Evolutionary conservation across 108 stramenopile genomes (phyloP), one percentile per base, ranked within the genome.

Genomic region (Cyclostephanos tholiformis): DNA sequence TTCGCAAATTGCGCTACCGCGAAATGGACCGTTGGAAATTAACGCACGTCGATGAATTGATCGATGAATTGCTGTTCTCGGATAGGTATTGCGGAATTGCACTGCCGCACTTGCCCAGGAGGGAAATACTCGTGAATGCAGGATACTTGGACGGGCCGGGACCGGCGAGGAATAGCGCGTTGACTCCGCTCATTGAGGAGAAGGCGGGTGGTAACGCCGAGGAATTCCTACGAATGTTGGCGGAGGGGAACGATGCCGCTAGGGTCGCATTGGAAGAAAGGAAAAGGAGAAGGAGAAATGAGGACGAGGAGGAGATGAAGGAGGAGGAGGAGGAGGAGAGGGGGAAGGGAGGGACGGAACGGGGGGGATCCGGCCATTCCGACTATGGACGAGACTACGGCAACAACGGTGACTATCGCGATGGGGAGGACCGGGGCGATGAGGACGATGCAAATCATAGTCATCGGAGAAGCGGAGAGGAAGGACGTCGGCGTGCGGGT

Each of bases 81-180:
- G 76, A 92, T n/a, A 82, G 91, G 35, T 89, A 88, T 66, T 93
- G 90, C 67, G 97, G 96, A 30, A 92, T 99, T 68, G 83, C 97
- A 9, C 74, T 99, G 58, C 98, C 99, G 8, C 84, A 93, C 63
- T 71, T 99, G 44, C 97, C 97, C 0, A 77, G 77, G 61, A 80
- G 99, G 65, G 70, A 62, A 9, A 79, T 89, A 10, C 78, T 99
- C 55, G 91, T 93, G 63, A 84, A 81, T 69, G 85, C 82, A 53
- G 86, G 86, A 49, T 91, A 93, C 84, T 55, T 93, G 41, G 88
- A 92, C 39, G 90, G 89, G 16, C 84, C 80, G 12, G n/a, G n/a
- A n/a, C n/a, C n/a, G n/a, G n/a, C n/a, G n/a, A 20, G 86, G 36
- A 60, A 85, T 52, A 87, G 85, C 52, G 86, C 87, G 14, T 43